A percentile compares a stretch with the other conserved stretches of the same genome.
Evolutionary conservation across 768 basidiomycete species (phyloP).

Genomic region (Termitomyces sp.): DNA sequence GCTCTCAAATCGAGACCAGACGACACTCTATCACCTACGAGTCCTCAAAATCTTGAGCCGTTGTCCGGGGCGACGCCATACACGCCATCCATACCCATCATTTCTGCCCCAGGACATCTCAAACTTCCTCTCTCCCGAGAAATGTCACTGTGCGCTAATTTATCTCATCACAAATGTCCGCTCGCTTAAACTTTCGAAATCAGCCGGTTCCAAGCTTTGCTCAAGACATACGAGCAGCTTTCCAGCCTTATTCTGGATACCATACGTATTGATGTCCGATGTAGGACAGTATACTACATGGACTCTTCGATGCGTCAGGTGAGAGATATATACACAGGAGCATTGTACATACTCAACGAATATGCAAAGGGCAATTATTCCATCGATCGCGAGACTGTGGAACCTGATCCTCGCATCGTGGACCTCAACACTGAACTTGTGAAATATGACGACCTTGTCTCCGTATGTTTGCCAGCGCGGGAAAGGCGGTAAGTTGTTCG

Average conservation of each 20-base stretch:
- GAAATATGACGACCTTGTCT: conserved; percentile 66
- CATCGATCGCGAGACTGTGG: conserved; percentile 76
- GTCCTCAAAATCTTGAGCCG: conserved; percentile 45
- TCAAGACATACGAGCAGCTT: conserved; percentile 88
- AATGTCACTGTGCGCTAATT: conserved; percentile 72
- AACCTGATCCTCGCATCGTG: conserved; percentile 85
- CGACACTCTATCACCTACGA: conserved; percentile 46
- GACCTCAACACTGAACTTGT: conserved; percentile 82
- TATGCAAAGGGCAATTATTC: conserved; percentile 71
- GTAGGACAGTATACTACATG: conserved; percentile 76
- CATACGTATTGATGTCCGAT: conserved; percentile 82
- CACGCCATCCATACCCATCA: conserved; percentile 40
- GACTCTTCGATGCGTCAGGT: conserved; percentile 76
- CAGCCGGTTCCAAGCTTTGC: conserved; percentile 87
- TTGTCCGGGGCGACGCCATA: conserved; percentile 41
- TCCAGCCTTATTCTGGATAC: conserved; percentile 83
- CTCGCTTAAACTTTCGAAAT: neutral
- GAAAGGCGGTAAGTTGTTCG: conserved; percentile 57
- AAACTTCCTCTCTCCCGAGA: conserved; percentile 77
- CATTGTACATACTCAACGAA: conserved; percentile 9
- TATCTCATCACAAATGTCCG: neutral
- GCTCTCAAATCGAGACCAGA: conserved; percentile 59
- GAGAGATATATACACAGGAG: conserved; percentile 17
- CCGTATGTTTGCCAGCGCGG: conserved; percentile 50
- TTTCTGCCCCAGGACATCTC: conserved; percentile 42